Conservation (phyloP, 176 grass and related monocot species). For the Chrysopogon serrulatus region DNA sequence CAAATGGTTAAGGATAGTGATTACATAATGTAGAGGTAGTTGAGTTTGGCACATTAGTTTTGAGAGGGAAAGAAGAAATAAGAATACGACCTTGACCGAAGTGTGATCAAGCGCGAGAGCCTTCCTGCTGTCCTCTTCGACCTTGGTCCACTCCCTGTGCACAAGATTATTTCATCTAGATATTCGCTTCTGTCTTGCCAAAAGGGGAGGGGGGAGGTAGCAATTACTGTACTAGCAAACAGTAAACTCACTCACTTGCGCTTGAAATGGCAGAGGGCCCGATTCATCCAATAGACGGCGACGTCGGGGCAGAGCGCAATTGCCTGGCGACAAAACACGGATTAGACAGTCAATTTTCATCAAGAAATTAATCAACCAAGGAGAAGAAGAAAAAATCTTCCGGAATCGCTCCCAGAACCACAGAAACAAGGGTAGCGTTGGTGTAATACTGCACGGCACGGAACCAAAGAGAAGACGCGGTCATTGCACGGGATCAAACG, state of each 20-base stretch:
- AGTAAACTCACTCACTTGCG: too few species aligned
- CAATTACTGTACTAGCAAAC: constrained; percentile 29
- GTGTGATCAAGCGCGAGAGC: too few species aligned
- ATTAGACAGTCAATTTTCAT: too few species aligned
- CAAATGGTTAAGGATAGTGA: too few species aligned
- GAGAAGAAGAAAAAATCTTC: too few species aligned
- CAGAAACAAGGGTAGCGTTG: too few species aligned
- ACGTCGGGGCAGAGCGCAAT: too few species aligned
- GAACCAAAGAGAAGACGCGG: neutral
- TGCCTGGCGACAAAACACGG: too few species aligned
- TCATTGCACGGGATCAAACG: neutral
- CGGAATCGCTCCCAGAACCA: too few species aligned
- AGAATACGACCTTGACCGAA: constrained; percentile 49
- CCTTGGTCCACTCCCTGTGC: constrained; percentile 66
- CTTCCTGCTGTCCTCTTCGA: constrained; percentile 81
- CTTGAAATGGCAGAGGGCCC: too few species aligned
- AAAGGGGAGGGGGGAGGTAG: neutral
- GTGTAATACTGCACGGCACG: too few species aligned
- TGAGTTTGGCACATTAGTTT: neutral
- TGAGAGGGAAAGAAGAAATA: neutral
- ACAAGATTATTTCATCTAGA: neutral
- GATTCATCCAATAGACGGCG: too few species aligned
- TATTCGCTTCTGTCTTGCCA: neutral
- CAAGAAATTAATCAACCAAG: neutral
- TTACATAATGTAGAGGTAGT: neutral